Evolutionary conservation across 1,139 yeast genomes (phyloP), one percentile per base, ranked within the genome.

Genomic region (Kazachstania sp.): DNA sequence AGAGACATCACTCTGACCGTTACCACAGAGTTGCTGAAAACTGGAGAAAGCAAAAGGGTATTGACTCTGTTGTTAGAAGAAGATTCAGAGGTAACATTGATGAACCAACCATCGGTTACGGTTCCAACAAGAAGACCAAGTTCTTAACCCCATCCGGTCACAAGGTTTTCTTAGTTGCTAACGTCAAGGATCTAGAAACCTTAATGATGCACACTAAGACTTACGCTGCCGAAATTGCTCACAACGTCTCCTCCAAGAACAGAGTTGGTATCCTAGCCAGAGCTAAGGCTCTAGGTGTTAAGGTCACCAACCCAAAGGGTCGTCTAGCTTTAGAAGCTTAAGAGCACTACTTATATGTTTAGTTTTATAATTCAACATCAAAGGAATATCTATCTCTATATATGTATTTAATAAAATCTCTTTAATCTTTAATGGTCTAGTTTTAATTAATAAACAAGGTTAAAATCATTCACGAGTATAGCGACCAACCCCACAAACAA

Each of bases 21-120:
- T 92, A 87, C 79, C 82, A 82, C 82, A 90, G 98, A 78, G 97
- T 92, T 66, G 78, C 88, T 69, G 97, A 87, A 78, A 84, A 83
- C 83, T 94, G 98, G 98, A 92, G 99, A 87, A 92, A 92, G 81
- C 98, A 94, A 80, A 92, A 90, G 87, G 99, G 99, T 92, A 94
- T 94, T 72, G 99, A 94, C 82, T 90, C 97, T 68, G 83, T 90
- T 79, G 97, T 90, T 74, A 90, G 97, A 83, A 90, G 97, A 83
- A 87, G 97, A 81, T 94, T 92, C 95, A 87, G 97, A 84, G 98
- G 98, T 71, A 84, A 94, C 77, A 86, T 92, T 72, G 81, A 92
- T 70, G 95, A 90, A 83, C 99, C 99, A 81, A 90, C 86, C 81
- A 90, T 94, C 70, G 99, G 99, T 80, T 94, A 86, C 82, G 97